Evolutionary conservation across 1,139 yeast genomes (phyloP), one percentile per base, ranked within the genome.

Genomic region (Candida smagusa): DNA sequence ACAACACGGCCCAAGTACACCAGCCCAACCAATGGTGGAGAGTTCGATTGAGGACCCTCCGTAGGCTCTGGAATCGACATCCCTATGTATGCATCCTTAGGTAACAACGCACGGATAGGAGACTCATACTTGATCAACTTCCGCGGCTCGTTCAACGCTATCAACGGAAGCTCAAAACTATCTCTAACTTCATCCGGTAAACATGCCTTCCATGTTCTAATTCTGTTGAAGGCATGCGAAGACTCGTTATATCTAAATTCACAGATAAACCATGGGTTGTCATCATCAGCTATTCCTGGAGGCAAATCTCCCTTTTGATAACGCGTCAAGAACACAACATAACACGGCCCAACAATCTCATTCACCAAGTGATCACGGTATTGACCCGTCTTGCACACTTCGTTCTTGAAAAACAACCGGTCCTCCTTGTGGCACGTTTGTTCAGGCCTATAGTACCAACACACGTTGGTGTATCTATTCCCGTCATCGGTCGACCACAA

Each of bases 131-230:
- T 81, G 54, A 81, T 80, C 55, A 84, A 72, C 46, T 84, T 79
- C 52, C 95, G 76, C 2, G 81, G 77, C 46, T 71, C 76, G 38
- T 49, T 59, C 43, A 71, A 59, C 7, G 73, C 74, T 24, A 70
- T 59, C 31, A 82, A 81, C 48, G 94, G 90, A 34, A 88, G 88
- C 58, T 92, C 97, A 39, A 81, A 84, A 36, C 79, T 74, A 45
- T 85, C 90, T 54, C 97, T 79, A 29, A 90, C 86, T 57, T 90
- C 98, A 61, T 92, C 98, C 0, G 98, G 98, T 48, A 92, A 74
- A 67, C 98, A 92, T 3, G 97, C 97, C 60, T 88, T 92, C 98
- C 98, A 92, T 1, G 98, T 92, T 56, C 97, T 79, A 53, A 92
- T 92, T 57, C 94, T 84, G 64, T 92, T 92, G 69, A 92, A 92